Base-by-base conservation (phyloP, 2,329 filamentous ascomycete species). In the Thielaviopsis euricoi region DNA sequence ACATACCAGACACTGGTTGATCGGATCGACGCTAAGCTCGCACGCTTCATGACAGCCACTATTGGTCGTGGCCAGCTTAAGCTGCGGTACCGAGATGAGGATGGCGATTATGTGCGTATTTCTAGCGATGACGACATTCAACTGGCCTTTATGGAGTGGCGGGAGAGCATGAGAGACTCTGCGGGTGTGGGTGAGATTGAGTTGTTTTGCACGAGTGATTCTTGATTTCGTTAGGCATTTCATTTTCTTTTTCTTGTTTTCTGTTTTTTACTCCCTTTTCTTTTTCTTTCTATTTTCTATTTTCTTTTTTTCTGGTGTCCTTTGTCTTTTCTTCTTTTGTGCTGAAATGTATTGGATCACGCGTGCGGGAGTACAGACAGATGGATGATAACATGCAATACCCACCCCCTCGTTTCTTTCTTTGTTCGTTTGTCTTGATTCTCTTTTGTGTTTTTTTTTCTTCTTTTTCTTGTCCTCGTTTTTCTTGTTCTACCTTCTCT, bases 81-180 rank as follows among this genome's bases (percentile, higher is more conserved):
- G 71, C 74, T 98, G 58, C 87, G 89, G 62, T 98, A 97, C 70
- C 80, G 84, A 55, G 93, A 98, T 66, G 86, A 90, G 66, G 93
- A 98, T 63, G 87, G 87, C 53, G 93, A 97, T 66, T 91, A 85
- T 67, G 87, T 98, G 61, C 90, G 85, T 55, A 96, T 98, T 57
- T 86, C 93, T 68, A 91, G 86, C 61, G 93, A 98, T 66, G 93
- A 98, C 65, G 93, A 96, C 64, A 93, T 98, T 50, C 89, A 94
- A 66, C 89, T 93, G 64, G 93, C 93, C 4, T 95, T 98, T 67
- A 85, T 90, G 69, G 90, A 94, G 64, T 96, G 90, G 90, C 82
- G 87, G 37, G 89, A 95, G 66, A 75, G 74, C 63, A 73, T 74
- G 68, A 22, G 49, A 21, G 43, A 51, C 26, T 76, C 78, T 55